A percentile compares a stretch with the other conserved stretches of the same genome.
Evolutionary conservation across 164 flowering plant genomes (phyloP).

Genomic region (Vitis riparia): DNA sequence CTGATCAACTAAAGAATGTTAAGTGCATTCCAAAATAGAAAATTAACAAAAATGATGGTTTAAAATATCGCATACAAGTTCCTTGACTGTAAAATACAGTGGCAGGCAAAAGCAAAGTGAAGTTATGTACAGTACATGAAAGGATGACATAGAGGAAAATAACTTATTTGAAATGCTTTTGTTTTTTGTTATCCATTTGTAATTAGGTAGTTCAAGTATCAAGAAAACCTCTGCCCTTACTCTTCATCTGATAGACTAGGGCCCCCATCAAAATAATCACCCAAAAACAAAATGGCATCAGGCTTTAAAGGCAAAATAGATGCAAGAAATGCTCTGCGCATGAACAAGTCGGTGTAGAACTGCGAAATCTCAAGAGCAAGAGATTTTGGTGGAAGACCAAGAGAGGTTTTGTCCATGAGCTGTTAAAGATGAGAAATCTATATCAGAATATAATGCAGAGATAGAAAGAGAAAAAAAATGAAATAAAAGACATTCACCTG

Average conservation of each 20-base stretch:
- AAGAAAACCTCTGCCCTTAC: slow-evolving; percentile 49
- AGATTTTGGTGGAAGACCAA: slow-evolving; percentile 64
- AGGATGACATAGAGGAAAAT: no score
- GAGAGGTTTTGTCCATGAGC: slow-evolving; percentile 89
- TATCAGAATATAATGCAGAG: not conserved
- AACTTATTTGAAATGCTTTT: no score
- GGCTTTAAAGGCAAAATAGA: slow-evolving; percentile 81
- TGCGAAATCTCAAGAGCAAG: slow-evolving; percentile 63
- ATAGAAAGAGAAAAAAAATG: not conserved
- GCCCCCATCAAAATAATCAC: slow-evolving; percentile 94
- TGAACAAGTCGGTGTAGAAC: slow-evolving; percentile 82
- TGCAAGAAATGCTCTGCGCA: slow-evolving; percentile 75
- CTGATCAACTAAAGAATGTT: slow-evolving; percentile 36
- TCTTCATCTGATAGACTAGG: slow-evolving; percentile 71
- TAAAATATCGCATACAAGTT: not conserved
- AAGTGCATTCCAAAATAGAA: slow-evolving; percentile 7
- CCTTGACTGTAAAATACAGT: not conserved
- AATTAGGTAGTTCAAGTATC: not conserved
- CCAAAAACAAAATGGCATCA: slow-evolving; percentile 75
- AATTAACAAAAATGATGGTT: not conserved
- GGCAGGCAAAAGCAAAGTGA: no score
- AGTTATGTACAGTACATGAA: no score
- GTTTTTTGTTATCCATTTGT: not conserved
- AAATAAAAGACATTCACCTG: slow-evolving; percentile 47
- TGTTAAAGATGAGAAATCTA: slow-evolving; percentile 28